phyloP scores from a whole-genome alignment of 345 rosid species.

The Arabis alpina region DNA sequence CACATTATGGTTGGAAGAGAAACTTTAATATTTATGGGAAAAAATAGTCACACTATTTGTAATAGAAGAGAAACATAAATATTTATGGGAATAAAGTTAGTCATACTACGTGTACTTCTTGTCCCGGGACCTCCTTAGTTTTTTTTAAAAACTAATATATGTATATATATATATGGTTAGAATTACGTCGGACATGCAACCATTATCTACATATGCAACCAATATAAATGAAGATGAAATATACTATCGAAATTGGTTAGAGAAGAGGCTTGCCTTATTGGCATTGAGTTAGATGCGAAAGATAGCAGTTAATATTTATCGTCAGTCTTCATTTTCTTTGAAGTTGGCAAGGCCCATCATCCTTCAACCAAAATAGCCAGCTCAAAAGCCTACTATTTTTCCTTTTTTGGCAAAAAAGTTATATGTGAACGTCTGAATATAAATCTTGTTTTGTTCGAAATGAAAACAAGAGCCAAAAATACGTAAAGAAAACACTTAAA shows the following conservation, averaged over 20 bases:
- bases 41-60: slow-evolving; percentile 23
- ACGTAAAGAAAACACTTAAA: no score
- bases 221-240: neutral
- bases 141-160: no score
- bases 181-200: neutral
- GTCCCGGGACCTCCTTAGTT: neutral
- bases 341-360: slow-evolving; percentile 33
- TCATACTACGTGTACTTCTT: slow-evolving; percentile 2
- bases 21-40: slow-evolving; percentile 12
- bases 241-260: neutral
- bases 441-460: no score
- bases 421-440: no score
- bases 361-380: slow-evolving; percentile 17
- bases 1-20: slow-evolving; percentile 30
- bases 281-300: slow-evolving; percentile 10
- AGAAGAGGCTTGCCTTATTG: slow-evolving; percentile 17
- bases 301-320: neutral
- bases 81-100: neutral
- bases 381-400: slow-evolving; percentile 13
- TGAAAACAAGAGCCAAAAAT: no score
- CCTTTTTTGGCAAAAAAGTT: neutral
- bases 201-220: neutral
- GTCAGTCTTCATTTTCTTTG: slow-evolving; percentile 1
- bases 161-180: neutral
- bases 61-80: neutral